phyloP scores from a whole-genome alignment of 1,139 yeast genomes.

The Entelexis sorbosivorans region DNA sequence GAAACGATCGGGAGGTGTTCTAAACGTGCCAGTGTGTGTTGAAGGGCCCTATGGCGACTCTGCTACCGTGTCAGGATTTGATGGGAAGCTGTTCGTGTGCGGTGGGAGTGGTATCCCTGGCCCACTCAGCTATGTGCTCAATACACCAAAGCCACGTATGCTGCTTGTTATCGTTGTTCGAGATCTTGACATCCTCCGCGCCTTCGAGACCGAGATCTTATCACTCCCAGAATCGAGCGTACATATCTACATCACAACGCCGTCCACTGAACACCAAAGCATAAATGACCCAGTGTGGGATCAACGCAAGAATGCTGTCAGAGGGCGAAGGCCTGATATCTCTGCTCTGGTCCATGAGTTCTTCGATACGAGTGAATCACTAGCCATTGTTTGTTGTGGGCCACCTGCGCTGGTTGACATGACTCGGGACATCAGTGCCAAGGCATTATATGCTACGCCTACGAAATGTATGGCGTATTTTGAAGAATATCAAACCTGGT shows the following conservation, averaged over 20 bases:
- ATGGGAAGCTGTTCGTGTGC: constrained; percentile 40
- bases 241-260: constrained; percentile 7
- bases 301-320: not conserved
- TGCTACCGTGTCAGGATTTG: constrained; percentile 40
- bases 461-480: constrained; percentile 30
- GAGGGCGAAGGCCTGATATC: constrained; percentile 23
- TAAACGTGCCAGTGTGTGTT: constrained; percentile 31
- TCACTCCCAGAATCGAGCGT: not conserved
- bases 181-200: constrained; percentile 3
- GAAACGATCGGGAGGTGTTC: constrained; percentile 11
- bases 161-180: constrained; percentile 7
- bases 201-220: constrained; percentile 1
- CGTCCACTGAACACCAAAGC: not conserved
- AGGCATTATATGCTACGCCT: constrained; percentile 14
- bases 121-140: constrained; percentile 18
- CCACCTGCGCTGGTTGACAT: constrained; percentile 34
- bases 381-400: constrained; percentile 36
- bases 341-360: constrained; percentile 32
- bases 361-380: constrained; percentile 26
- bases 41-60: constrained; percentile 51
- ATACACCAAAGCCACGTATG: constrained; percentile 1
- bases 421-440: constrained; percentile 28
- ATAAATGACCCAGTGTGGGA: not conserved
- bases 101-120: constrained; percentile 66
- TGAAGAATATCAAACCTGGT: constrained; percentile 29